These are phyloP conservation scores for Emericellopsis cladophorae DNA, from an alignment of 2,329 filamentous ascomycete genomes.

Conservation along the genomic window DNA sequence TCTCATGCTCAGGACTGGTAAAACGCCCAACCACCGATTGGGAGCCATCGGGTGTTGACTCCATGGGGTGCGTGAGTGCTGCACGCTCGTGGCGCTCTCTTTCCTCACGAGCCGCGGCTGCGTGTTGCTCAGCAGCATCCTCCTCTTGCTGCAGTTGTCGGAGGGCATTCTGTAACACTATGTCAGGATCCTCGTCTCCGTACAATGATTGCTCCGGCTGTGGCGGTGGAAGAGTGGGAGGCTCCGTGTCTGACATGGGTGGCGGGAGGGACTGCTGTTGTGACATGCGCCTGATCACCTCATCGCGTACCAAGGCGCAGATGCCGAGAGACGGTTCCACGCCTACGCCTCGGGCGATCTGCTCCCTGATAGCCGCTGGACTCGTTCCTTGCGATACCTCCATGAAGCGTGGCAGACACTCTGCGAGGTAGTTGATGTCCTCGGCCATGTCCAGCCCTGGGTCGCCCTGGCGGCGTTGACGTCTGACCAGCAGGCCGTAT, in stretches of 20 bases:
- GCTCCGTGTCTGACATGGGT: slow-evolving; percentile 1
- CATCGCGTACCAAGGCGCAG: slow-evolving; percentile 45
- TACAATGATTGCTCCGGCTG: slow-evolving; percentile 25
- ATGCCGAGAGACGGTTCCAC: slow-evolving; percentile 39
- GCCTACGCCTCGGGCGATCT: slow-evolving; percentile 40
- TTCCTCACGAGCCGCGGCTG: slow-evolving; percentile 39
- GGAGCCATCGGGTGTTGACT: slow-evolving; percentile 16
- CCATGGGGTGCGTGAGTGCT: slow-evolving; percentile 14
- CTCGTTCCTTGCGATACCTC: slow-evolving; percentile 43
- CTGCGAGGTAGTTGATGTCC: slow-evolving; percentile 47
- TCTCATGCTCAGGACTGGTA: slow-evolving; percentile 16
- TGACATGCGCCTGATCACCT: slow-evolving; percentile 31
- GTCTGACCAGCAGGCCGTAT: slow-evolving; percentile 43
- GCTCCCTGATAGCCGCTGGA: slow-evolving; percentile 45
- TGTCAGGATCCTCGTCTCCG: slow-evolving; percentile 41
- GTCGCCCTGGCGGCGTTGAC: slow-evolving; percentile 39
- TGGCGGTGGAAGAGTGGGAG: slow-evolving; percentile 11
- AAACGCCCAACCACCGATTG: slow-evolving; percentile 17
- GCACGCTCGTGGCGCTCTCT: slow-evolving; percentile 33
- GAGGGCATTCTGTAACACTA: slow-evolving; percentile 45
- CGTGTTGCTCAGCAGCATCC: slow-evolving; percentile 43
- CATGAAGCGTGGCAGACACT: slow-evolving; percentile 48
- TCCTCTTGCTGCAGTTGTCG: slow-evolving; percentile 47
- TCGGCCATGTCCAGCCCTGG: slow-evolving; percentile 34
- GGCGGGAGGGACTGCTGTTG: slow-evolving; percentile 4